Percentiles rank a stretch among this genome's conserved stretches.
These are phyloP conservation scores for Gastrodia elata DNA, from an alignment of 106 monocot genomes.

Conservation along the genomic window DNA sequence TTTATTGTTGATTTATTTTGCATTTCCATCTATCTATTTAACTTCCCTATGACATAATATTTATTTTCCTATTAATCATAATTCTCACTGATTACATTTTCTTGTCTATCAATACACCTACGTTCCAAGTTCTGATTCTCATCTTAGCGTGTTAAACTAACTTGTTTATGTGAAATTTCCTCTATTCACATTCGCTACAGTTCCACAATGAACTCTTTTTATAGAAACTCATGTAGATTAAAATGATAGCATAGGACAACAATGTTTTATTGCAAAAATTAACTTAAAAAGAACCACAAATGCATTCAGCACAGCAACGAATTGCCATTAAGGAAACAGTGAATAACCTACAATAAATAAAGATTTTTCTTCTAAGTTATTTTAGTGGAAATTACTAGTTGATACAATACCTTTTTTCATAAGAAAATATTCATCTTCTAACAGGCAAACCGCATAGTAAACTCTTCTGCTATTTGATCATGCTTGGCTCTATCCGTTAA, in stretches of 20 bases:
- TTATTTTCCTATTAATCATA: no score
- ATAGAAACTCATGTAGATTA: background rate
- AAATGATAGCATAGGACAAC: background rate
- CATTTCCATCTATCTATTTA: no score
- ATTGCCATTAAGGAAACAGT: no score
- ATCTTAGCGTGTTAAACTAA: no score
- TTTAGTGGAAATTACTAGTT: background rate
- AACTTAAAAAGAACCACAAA: background rate
- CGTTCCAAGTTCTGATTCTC: no score
- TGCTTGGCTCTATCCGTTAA: conserved; percentile 64
- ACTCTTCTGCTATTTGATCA: conserved; percentile 75
- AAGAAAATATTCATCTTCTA: conserved; percentile 8
- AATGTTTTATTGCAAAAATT: background rate
- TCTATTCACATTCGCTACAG: no score
- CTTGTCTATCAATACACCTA: no score
- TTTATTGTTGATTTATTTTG: no score
- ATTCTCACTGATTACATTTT: no score
- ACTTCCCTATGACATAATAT: no score
- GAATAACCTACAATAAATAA: background rate
- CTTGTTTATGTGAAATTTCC: no score
- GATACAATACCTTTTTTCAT: background rate
- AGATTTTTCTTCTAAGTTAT: background rate
- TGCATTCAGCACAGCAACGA: background rate
- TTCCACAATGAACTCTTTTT: no score
- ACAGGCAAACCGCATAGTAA: conserved; percentile 70